Percentiles rank a stretch among this genome's conserved stretches.
Conservation (phyloP, 2,329 filamentous ascomycete genomes). For the Chaetomium olivaceum region DNA sequence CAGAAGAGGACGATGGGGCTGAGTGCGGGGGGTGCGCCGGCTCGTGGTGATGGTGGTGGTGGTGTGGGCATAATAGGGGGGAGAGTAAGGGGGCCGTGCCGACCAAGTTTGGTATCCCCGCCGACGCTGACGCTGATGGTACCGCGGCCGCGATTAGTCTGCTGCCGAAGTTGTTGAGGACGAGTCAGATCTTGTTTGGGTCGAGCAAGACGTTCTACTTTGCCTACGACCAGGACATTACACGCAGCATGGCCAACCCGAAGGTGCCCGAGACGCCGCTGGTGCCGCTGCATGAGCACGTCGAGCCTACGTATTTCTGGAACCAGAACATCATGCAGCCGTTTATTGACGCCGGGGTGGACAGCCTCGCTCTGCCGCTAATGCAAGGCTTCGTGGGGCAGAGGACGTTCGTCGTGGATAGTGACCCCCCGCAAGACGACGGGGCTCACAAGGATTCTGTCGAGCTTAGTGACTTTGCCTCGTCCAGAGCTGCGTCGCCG, state of each 20-base stretch:
- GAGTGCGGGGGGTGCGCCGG: constrained; percentile 45
- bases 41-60: neutral
- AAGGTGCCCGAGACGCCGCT: constrained; percentile 42
- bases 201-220: constrained; percentile 87
- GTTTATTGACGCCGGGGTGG: constrained; percentile 72
- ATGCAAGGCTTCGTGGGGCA: constrained; percentile 96
- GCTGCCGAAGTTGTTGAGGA: constrained; percentile 80
- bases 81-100: constrained; percentile 39
- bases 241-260: constrained; percentile 57
- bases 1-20: constrained; percentile 70
- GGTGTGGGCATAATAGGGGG: constrained; percentile 6
- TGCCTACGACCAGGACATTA: constrained; percentile 92
- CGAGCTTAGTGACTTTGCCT: constrained; percentile 41
- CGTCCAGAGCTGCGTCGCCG: constrained; percentile 23
- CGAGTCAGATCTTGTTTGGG: constrained; percentile 80
- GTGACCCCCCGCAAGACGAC: constrained; percentile 57
- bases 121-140: constrained; percentile 40
- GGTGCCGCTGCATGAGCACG: constrained; percentile 67
- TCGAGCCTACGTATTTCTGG: constrained; percentile 86
- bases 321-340: constrained; percentile 74
- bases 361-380: constrained; percentile 72
- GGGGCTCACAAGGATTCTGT: constrained; percentile 44
- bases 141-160: constrained; percentile 49
- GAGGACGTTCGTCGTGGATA: constrained; percentile 72
- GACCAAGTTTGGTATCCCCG: constrained; percentile 16